These are phyloP conservation scores for Entomortierella beljakovae DNA, from an alignment of 192 early-diverging fungal species.

Conservation along the genomic window DNA sequence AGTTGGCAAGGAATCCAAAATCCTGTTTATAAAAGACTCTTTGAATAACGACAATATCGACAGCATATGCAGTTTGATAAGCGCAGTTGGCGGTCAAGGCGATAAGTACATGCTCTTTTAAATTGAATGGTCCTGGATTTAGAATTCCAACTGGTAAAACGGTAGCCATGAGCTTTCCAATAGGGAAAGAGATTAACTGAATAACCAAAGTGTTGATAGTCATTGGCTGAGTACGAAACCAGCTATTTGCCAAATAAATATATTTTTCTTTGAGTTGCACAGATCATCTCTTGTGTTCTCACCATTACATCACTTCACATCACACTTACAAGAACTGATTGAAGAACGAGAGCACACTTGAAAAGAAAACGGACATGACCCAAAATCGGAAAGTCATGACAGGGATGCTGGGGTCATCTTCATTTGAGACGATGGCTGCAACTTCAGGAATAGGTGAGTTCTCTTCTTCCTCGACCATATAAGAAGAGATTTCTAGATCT, in stretches of 20 bases:
- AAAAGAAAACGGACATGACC: slow-evolving; percentile 57
- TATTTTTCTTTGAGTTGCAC: neutral
- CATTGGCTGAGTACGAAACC: slow-evolving; percentile 43
- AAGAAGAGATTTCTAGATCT: slow-evolving; percentile 27
- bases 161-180: slow-evolving; percentile 45
- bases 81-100: slow-evolving; percentile 64
- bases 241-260: slow-evolving; percentile 3
- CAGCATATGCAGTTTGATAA: slow-evolving; percentile 62
- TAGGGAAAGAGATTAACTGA: slow-evolving; percentile 37
- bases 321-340: slow-evolving; percentile 44
- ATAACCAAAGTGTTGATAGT: slow-evolving; percentile 45
- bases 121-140: slow-evolving; percentile 61
- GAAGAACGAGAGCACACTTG: slow-evolving; percentile 33
- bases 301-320: neutral
- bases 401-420: slow-evolving; percentile 57
- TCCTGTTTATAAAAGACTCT: slow-evolving; percentile 67
- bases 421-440: slow-evolving; percentile 46
- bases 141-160: slow-evolving; percentile 66
- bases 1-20: slow-evolving; percentile 64
- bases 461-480: slow-evolving; percentile 38
- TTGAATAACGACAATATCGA: slow-evolving; percentile 69
- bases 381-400: slow-evolving; percentile 63
- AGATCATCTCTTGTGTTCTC: neutral
- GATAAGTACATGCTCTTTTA: slow-evolving; percentile 77
- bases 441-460: slow-evolving; percentile 52